Evolutionary conservation across 2,329 filamentous ascomycete genomes (phyloP), one percentile per base, ranked within the genome.

Genomic region (Cladosporium cucumerinum): DNA sequence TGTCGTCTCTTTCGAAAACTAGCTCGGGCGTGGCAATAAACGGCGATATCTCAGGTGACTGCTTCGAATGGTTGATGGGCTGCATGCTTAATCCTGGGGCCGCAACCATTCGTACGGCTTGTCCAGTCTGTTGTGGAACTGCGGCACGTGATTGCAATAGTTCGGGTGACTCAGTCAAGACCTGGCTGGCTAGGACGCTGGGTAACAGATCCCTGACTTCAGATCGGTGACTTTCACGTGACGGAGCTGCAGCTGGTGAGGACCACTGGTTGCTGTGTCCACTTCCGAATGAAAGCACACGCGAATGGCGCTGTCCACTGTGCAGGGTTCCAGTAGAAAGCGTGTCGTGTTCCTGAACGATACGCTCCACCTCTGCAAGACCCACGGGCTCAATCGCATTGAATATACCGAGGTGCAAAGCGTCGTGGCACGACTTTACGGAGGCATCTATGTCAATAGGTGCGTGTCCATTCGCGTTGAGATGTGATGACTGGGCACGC

Each of bases 351-450:
- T 82, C 81, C 64, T 80, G 76, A 7, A 65, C 28, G 21, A 83
- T 75, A 54, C 78, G 75, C 66, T 82, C 79, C 30, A 83, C 77
- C 60, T 83, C 79, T 28, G 78, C 73, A 23, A 82, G 70, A 30
- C 79, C 77, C 32, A 82, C 72, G 10, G 77, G 76, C 16, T 78
- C 77, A 36, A 81, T 78, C 32, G 79, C 74, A 65, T 86, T 84
- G 66, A 86, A 75, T 67, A 87, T 75, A 4, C 84, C 85, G 69
- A 88, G 88, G 69, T 87, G 57, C 72, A 39, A 66, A 58, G n/a
- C 67, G 32, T 61, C 57, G 54, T 30, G 58, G 34, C 46, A 48
- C 14, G 25, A 14, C 23, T 46, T 28, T 21, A 18, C 6, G 23
- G 65, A 70, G 12, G 34, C 23, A 12, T 58, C 32, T 5, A 25